Evolutionary conservation across 2,329 filamentous ascomycete genomes (phyloP).

Genomic region (Xylaria multiplex): DNA sequence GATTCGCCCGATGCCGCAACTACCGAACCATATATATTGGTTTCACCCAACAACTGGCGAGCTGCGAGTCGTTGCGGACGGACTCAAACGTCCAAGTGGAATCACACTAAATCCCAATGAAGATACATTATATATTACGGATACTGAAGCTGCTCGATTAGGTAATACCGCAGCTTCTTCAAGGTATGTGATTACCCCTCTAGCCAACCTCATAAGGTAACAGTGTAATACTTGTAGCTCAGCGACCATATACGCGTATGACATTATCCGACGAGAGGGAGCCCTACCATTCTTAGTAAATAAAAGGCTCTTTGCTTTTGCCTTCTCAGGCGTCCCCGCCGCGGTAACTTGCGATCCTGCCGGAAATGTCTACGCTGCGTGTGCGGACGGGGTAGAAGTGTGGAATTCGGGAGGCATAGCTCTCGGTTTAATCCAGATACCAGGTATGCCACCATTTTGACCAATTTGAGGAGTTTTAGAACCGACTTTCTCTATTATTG

Average conservation of each 20-base stretch:
- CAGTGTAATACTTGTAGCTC: slow-evolving; percentile 38
- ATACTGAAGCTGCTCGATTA: slow-evolving; percentile 48
- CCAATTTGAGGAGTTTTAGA: neutral
- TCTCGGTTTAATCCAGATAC: slow-evolving; percentile 55
- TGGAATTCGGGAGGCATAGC: slow-evolving; percentile 57
- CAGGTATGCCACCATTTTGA: slow-evolving; percentile 43
- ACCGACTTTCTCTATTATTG: neutral
- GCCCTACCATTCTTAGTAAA: slow-evolving; percentile 57
- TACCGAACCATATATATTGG: slow-evolving; percentile 61
- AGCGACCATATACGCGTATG: slow-evolving; percentile 59
- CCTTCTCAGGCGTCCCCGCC: slow-evolving; percentile 57
- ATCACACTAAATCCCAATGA: slow-evolving; percentile 54
- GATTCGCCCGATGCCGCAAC: slow-evolving; percentile 55
- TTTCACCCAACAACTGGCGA: slow-evolving; percentile 54
- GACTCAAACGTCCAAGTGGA: slow-evolving; percentile 56
- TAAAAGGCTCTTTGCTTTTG: slow-evolving; percentile 62
- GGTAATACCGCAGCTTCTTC: slow-evolving; percentile 46
- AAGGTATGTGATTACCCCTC: slow-evolving; percentile 40
- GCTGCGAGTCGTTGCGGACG: slow-evolving; percentile 59
- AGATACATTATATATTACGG: slow-evolving; percentile 56
- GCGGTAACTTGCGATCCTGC: slow-evolving; percentile 54
- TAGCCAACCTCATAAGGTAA: slow-evolving; percentile 11
- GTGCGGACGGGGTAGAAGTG: slow-evolving; percentile 61
- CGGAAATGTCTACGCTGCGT: slow-evolving; percentile 60
- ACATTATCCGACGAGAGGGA: slow-evolving; percentile 52